These are phyloP conservation scores for Chlamydomonas schloesseri DNA, from an alignment of 139 green algal genomes.

Conservation along the genomic window DNA sequence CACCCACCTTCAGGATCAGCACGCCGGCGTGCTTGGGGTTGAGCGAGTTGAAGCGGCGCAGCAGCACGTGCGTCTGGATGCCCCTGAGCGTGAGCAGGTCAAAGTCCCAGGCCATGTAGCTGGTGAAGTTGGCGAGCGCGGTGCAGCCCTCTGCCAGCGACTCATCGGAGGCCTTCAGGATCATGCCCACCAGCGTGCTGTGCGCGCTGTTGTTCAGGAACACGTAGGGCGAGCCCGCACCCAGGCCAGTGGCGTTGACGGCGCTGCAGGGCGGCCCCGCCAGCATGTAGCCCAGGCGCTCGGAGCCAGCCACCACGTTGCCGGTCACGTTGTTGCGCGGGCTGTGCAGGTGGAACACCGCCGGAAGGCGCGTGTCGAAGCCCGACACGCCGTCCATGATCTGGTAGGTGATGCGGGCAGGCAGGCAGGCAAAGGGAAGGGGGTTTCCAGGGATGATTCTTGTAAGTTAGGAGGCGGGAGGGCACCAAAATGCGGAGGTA, in stretches of 20 bases:
- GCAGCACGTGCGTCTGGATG: conserved; percentile 43
- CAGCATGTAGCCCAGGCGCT: conserved; percentile 57
- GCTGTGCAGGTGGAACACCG: neutral
- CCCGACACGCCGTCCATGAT: neutral
- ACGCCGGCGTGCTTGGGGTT: conserved; percentile 62
- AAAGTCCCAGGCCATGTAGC: conserved; percentile 69
- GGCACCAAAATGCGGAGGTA: too few relatives aligned
- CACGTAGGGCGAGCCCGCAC: neutral
- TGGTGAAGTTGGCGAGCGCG: conserved; percentile 46
- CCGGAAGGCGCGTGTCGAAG: neutral
- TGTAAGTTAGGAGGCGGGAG: too few relatives aligned
- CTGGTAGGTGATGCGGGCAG: neutral
- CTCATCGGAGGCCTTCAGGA: neutral
- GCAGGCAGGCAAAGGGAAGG: too few relatives aligned
- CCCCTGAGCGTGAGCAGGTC: conserved; percentile 61
- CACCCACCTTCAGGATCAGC: conserved; percentile 46
- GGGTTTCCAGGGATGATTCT: too few relatives aligned
- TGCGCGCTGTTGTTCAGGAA: conserved; percentile 56
- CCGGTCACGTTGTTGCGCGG: conserved; percentile 41
- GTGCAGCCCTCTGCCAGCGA: conserved; percentile 43
- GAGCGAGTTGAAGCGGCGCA: conserved; percentile 36
- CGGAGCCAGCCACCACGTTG: conserved; percentile 64
- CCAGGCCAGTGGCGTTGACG: too few relatives aligned
- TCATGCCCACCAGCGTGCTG: conserved; percentile 45
- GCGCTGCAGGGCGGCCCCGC: neutral